Evolutionary conservation across 805 yeast genomes (phyloP), one percentile per base, ranked within the genome.

Genomic region (Kodamaea neixiangensis): DNA sequence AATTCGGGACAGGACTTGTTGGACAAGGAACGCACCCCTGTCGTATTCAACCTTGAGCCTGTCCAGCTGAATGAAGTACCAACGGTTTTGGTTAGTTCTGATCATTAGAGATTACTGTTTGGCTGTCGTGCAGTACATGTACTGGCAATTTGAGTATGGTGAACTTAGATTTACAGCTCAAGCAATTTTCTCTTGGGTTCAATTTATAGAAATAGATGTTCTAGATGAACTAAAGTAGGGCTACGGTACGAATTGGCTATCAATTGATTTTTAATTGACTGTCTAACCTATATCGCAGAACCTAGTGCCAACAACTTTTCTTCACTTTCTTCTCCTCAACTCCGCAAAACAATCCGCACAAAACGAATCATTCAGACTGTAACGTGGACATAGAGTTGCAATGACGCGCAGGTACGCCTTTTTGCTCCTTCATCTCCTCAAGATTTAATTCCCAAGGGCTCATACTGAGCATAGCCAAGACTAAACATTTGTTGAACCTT

Each of bases 51-150:
- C 3, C 25, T 46, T 5, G 44, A 22, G 7, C 42, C 41, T n/a
- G 38, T 34, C 13, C 38, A 5, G 5, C 17, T 5, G 21, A 11
- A 33, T 11, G 38, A 43, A 22, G 35, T 51, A 6, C 57, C 57
- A 15, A 49, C 46, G 35, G 48, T 54, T 33, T 35, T 51, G 34
- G 50, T 54, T 21, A 51, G 51, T 42, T 52, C 55, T 7, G 39
- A 52, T 25, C 49, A 49, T 29, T 52, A 44, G 46, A 43, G 9
- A 37, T 15, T 37, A 37, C 20, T 11, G n/a, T 33, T 11, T 33
- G 37, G 37, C 7, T 7, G 31, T 7, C 10, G n/a, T n/a, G n/a
- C n/a, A n/a, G n/a, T n/a, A n/a, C n/a, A n/a, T n/a, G n/a, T n/a
- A n/a, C n/a, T n/a, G n/a, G n/a, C n/a, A n/a, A n/a, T n/a, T n/a